phyloP scores from a whole-genome alignment of 345 rosid species.

The Ceriops tagal region DNA sequence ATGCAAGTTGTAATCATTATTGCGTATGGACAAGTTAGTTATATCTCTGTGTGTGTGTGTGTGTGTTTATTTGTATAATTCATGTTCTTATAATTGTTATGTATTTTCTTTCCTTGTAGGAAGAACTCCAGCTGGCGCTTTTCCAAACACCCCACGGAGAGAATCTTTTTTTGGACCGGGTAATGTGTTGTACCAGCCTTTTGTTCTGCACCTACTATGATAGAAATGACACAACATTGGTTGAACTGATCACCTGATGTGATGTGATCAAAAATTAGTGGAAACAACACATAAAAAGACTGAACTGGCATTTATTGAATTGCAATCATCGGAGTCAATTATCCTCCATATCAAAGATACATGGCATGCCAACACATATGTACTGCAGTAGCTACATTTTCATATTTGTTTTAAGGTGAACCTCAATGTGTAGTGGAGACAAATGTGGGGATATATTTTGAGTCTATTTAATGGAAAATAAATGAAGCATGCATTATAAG shows the following conservation, averaged over 20 bases:
- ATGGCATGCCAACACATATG: neutral
- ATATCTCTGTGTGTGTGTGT: neutral
- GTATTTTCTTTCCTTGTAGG: constrained; percentile 40
- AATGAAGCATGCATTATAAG: neutral
- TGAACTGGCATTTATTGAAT: neutral
- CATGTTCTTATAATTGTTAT: constrained; percentile 1
- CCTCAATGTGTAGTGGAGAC: neutral
- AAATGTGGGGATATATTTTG: neutral
- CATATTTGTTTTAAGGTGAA: neutral
- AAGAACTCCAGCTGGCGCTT: constrained; percentile 80
- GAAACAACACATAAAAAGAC: too few relatives aligned
- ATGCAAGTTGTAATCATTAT: neutral
- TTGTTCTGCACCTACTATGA: neutral
- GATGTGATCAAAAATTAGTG: neutral
- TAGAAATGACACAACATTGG: neutral
- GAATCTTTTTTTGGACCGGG: constrained; percentile 88
- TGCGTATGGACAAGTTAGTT: neutral
- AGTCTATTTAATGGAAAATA: neutral
- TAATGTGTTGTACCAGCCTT: constrained; percentile 25
- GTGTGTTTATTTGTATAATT: neutral
- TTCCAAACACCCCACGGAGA: constrained; percentile 55
- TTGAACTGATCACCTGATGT: neutral
- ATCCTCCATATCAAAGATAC: neutral
- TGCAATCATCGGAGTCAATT: neutral
- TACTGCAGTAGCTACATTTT: neutral